Evolutionary conservation across 2,329 filamentous ascomycete genomes (phyloP).

Genomic region (Fusarium penzigii): DNA sequence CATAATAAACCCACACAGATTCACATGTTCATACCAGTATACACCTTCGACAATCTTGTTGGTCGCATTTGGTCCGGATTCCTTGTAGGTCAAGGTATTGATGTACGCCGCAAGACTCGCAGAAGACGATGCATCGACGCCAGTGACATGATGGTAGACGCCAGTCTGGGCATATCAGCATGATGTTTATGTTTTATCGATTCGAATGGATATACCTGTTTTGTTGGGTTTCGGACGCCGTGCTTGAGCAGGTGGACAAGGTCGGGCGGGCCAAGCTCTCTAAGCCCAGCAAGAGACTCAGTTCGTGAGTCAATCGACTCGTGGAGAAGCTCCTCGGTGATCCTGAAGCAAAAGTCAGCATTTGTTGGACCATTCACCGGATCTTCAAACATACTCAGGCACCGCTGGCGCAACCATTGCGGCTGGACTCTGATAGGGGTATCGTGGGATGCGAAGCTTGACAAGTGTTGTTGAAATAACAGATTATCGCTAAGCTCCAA

Average conservation of each 20-base stretch:
- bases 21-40: conserved; percentile 69
- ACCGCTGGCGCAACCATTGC: conserved; percentile 74
- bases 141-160: conserved; percentile 97
- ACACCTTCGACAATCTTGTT: conserved; percentile 92
- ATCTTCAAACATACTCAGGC: conserved; percentile 61
- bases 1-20: conserved; percentile 31
- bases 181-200: conserved; percentile 13
- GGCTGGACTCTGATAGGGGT: conserved; percentile 28
- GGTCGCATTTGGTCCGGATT: conserved; percentile 68
- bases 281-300: conserved; percentile 79
- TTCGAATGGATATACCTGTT: conserved; percentile 46
- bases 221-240: conserved; percentile 56
- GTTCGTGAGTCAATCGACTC: conserved; percentile 91
- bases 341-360: conserved; percentile 53
- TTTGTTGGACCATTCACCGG: conserved; percentile 4
- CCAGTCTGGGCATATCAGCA: conserved; percentile 62
- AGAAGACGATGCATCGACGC: conserved; percentile 94
- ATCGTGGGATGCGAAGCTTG: conserved; percentile 11
- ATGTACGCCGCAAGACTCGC: conserved; percentile 97
- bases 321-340: conserved; percentile 90
- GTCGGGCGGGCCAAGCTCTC: conserved; percentile 94
- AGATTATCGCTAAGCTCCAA: conserved; percentile 4
- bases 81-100: conserved; percentile 92
- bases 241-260: conserved; percentile 91
- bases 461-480: background rate